A percentile compares a stretch with the other conserved stretches of the same genome.
These are phyloP conservation scores for apple (Malus domestica) DNA, from an alignment of 306 rosid species.

Conservation along the genomic window DNA sequence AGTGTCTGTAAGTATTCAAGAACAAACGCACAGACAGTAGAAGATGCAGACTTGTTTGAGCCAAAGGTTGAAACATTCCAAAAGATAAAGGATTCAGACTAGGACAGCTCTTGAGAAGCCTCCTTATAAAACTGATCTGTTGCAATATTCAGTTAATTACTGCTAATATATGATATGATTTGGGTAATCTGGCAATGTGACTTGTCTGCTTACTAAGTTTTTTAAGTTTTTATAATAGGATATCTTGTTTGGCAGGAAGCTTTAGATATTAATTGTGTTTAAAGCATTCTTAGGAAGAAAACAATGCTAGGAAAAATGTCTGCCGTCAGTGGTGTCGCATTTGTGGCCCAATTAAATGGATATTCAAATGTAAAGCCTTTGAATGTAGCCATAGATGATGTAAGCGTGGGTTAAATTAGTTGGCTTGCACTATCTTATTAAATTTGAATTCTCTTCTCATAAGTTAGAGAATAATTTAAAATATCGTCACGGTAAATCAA, in stretches of 20 bases:
- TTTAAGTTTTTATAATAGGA: neutral
- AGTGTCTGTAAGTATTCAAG: neutral
- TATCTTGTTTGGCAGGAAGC: neutral
- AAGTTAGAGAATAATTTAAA: too few relatives aligned
- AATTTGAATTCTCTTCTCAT: too few relatives aligned
- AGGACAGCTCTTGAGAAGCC: neutral
- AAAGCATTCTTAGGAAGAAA: neutral
- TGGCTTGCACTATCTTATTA: too few relatives aligned
- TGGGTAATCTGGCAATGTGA: slow-evolving; percentile 5
- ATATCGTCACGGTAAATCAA: too few relatives aligned
- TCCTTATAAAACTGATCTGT: neutral
- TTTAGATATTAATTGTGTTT: neutral
- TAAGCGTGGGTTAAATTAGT: neutral
- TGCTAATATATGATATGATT: slow-evolving; percentile 3
- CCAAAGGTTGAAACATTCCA: neutral
- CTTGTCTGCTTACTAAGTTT: slow-evolving; percentile 9
- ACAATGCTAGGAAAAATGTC: neutral
- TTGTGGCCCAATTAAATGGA: neutral
- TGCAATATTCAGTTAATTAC: slow-evolving; percentile 18
- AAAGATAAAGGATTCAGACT: neutral
- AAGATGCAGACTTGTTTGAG: neutral
- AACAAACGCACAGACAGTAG: neutral
- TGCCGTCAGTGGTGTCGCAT: neutral
- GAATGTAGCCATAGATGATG: neutral
- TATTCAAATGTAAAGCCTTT: neutral